phyloP scores from a whole-genome alignment of 305 asterid species.

The Solanum hybrid region DNA sequence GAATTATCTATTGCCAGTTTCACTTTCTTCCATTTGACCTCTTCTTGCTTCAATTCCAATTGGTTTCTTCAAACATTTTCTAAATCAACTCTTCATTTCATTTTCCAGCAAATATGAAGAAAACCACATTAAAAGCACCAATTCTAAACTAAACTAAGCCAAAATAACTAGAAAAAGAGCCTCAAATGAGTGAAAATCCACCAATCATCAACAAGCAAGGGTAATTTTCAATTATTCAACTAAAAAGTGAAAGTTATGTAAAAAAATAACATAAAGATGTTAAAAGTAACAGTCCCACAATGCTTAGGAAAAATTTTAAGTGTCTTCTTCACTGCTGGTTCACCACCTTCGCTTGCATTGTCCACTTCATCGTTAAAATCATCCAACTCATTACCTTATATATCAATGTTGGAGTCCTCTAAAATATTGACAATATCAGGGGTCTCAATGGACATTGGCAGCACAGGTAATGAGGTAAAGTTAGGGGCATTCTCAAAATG shows the following conservation, averaged over 20 bases:
- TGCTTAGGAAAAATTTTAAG: not conserved
- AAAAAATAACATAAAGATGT: not conserved
- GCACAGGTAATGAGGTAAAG: not conserved
- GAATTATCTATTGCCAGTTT: no score
- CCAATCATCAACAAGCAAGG: not conserved
- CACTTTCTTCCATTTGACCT: no score
- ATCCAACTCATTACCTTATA: not conserved
- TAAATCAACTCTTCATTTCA: no score
- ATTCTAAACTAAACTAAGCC: no score
- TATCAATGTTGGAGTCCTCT: not conserved
- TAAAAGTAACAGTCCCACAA: not conserved
- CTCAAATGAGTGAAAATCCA: no score
- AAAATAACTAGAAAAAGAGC: no score
- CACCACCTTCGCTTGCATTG: not conserved
- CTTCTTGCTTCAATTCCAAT: no score
- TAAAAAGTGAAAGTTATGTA: not conserved
- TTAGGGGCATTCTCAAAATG: not conserved
- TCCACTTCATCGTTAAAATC: not conserved
- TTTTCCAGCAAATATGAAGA: no score
- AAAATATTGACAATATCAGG: not conserved
- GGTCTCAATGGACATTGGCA: not conserved
- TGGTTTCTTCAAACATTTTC: no score
- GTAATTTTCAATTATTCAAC: not conserved
- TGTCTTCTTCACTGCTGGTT: not conserved
- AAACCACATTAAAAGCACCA: no score